These are phyloP conservation scores for Fusarium coffeatum DNA, from an alignment of 2,329 filamentous ascomycete genomes.

Conservation along the genomic window DNA sequence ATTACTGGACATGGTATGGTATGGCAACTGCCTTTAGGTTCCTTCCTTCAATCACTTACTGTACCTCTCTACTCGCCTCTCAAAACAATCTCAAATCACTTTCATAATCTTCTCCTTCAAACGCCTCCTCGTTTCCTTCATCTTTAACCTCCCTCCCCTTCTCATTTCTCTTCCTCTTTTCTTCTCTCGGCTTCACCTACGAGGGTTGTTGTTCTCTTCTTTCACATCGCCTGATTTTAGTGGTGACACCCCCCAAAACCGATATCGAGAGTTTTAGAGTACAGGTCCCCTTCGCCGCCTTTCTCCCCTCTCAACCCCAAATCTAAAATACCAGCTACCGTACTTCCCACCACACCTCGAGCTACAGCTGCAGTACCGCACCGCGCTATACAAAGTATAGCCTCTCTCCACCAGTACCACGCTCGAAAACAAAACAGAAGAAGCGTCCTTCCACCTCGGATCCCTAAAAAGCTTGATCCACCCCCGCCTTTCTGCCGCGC, in stretches of 20 bases:
- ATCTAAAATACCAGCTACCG: neutral
- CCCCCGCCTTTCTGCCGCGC: slow-evolving; percentile 31
- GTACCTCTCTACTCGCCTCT: slow-evolving; percentile 5
- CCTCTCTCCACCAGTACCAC: slow-evolving; percentile 6
- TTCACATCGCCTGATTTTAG: neutral
- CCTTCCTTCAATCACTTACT: neutral
- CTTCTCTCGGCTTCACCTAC: slow-evolving; percentile 3
- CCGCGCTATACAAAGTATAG: slow-evolving; percentile 2
- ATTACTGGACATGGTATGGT: neutral
- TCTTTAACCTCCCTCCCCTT: slow-evolving; percentile 11
- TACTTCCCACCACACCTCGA: neutral
- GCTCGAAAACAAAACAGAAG: slow-evolving; percentile 5
- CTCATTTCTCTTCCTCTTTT: neutral
- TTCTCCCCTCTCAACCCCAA: slow-evolving; percentile 11
- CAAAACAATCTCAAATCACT: slow-evolving; percentile 17
- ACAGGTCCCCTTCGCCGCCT: slow-evolving; percentile 5
- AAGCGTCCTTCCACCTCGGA: slow-evolving; percentile 19
- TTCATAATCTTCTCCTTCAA: slow-evolving; percentile 20
- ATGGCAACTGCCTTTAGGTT: neutral
- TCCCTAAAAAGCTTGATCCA: slow-evolving; percentile 22
- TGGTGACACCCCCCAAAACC: neutral
- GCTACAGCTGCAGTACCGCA: neutral
- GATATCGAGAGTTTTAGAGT: slow-evolving; percentile 2
- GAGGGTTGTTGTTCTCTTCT: neutral
- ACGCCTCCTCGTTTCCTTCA: slow-evolving; percentile 22